Evolutionary conservation across 768 basidiomycete species (phyloP).

Genomic region (Pleurotus ostreatus): DNA sequence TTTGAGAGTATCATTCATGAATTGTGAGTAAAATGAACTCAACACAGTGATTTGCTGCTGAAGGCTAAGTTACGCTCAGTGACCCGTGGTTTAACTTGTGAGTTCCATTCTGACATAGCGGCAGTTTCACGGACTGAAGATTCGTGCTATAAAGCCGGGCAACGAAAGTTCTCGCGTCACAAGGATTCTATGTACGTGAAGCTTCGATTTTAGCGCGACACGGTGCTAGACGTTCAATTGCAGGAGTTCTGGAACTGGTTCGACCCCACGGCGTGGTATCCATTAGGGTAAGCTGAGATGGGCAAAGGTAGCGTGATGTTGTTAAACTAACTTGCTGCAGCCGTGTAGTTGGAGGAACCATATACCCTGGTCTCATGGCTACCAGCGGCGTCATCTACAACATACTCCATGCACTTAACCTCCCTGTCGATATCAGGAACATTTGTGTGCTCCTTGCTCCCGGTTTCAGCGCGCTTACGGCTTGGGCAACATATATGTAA

Average conservation of each 20-base stretch:
- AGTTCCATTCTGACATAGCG: slow-evolving; percentile 28
- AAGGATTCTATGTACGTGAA: slow-evolving; percentile 89
- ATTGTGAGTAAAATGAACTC: slow-evolving; percentile 63
- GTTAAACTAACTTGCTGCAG: slow-evolving; percentile 22
- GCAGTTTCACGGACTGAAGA: slow-evolving; percentile 11
- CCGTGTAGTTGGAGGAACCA: slow-evolving; percentile 96
- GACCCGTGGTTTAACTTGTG: slow-evolving; percentile 99
- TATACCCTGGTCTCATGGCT: slow-evolving; percentile 98
- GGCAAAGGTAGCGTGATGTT: background rate
- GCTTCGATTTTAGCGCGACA: too few relatives aligned
- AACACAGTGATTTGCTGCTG: slow-evolving; percentile 6
- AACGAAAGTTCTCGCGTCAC: slow-evolving; percentile 81
- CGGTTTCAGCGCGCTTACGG: slow-evolving; percentile 94
- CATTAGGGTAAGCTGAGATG: slow-evolving; percentile 48
- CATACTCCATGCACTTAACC: slow-evolving; percentile 77
- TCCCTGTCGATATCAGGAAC: slow-evolving; percentile 97
- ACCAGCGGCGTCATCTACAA: slow-evolving; percentile 98
- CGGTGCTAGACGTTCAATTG: background rate
- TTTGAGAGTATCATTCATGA: slow-evolving; percentile 99
- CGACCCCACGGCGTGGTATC: slow-evolving; percentile 99
- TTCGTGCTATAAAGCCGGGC: slow-evolving; percentile 63
- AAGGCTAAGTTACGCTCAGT: slow-evolving; percentile 35
- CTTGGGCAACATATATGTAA: slow-evolving; percentile 94
- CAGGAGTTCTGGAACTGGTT: slow-evolving; percentile 99
- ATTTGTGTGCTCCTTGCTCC: slow-evolving; percentile 96